Percentiles rank a stretch among this genome's conserved stretches.
phyloP scores from a whole-genome alignment of 2,329 filamentous ascomycete genomes.

The Penicillium janthinellum region DNA sequence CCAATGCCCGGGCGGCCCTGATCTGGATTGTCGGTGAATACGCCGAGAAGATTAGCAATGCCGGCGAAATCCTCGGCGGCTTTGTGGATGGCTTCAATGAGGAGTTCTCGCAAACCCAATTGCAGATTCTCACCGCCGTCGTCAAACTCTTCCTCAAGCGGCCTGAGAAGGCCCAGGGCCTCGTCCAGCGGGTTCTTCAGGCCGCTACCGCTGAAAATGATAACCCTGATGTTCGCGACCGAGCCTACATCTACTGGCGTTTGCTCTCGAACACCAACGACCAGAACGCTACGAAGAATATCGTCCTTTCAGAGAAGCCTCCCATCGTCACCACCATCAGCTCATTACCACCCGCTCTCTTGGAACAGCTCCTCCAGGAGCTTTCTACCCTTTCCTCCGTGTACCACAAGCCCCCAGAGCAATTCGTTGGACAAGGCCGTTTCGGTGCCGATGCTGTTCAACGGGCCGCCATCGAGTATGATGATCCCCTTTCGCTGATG shows the following conservation, averaged over 20 bases:
- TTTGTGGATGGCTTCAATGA: conserved; percentile 96
- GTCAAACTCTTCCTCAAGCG: conserved; percentile 98
- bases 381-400: conserved; percentile 94
- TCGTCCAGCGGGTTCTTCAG: conserved; percentile 94
- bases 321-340: conserved; percentile 93
- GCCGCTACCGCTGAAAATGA: conserved; percentile 91
- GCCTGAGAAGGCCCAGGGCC: conserved; percentile 82
- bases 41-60: conserved; percentile 98
- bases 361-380: conserved; percentile 88
- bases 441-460: conserved; percentile 94
- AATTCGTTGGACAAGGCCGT: conserved; percentile 94
- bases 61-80: conserved; percentile 85
- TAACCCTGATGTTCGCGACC: conserved; percentile 94
- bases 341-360: conserved; percentile 76
- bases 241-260: conserved; percentile 98
- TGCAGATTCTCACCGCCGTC: conserved; percentile 95
- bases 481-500: conserved; percentile 11
- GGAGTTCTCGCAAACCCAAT: conserved; percentile 97
- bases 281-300: conserved; percentile 85
- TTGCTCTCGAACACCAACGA: conserved; percentile 79
- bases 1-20: conserved; percentile 81
- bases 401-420: conserved; percentile 96
- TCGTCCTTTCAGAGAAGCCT: conserved; percentile 91
- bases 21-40: conserved; percentile 99
- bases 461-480: conserved; percentile 83